Evolutionary conservation across 371 early-diverging fungal genomes (phyloP).

Genomic region (Smittium mucronatum): DNA sequence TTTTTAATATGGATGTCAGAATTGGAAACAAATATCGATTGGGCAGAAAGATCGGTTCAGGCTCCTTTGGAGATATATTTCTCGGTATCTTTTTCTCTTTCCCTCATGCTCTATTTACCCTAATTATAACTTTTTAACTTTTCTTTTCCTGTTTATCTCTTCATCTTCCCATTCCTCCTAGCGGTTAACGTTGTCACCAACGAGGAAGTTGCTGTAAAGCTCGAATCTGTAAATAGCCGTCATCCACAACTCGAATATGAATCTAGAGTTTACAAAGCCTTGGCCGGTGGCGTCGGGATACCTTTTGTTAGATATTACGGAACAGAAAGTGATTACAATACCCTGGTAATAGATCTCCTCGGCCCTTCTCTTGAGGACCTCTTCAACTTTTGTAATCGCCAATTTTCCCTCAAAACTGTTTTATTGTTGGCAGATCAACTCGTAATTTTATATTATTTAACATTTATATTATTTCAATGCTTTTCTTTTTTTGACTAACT

Average conservation of each 20-base stretch:
- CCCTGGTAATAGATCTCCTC: conserved; percentile 98
- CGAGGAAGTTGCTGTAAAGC: conserved; percentile 94
- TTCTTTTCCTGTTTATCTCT: neutral
- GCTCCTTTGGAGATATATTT: conserved; percentile 99
- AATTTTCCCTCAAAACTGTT: conserved; percentile 97
- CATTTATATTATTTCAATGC: neutral
- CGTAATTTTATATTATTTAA: conserved; percentile 40
- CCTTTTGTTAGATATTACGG: conserved; percentile 93
- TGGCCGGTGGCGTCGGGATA: conserved; percentile 92
- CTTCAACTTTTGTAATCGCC: conserved; percentile 95
- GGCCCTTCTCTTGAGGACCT: conserved; percentile 98
- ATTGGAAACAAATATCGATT: conserved; percentile 90
- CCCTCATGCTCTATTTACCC: conserved; percentile 2
- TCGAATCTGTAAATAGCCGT: conserved; percentile 82
- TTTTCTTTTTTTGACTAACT: conserved; percentile 7
- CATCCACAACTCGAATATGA: conserved; percentile 97
- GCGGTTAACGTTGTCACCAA: conserved; percentile 67
- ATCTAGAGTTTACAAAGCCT: conserved; percentile 83
- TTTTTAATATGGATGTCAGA: conserved; percentile 36
- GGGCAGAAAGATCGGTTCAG: conserved; percentile 95
- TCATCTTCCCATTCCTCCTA: neutral
- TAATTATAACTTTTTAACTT: conserved; percentile 11
- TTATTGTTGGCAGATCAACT: conserved; percentile 95
- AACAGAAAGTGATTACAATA: conserved; percentile 83
- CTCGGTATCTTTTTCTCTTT: conserved; percentile 46